Conservation (phyloP, 352 stramenopile species). For the Paralagenidium karlingii region DNA sequence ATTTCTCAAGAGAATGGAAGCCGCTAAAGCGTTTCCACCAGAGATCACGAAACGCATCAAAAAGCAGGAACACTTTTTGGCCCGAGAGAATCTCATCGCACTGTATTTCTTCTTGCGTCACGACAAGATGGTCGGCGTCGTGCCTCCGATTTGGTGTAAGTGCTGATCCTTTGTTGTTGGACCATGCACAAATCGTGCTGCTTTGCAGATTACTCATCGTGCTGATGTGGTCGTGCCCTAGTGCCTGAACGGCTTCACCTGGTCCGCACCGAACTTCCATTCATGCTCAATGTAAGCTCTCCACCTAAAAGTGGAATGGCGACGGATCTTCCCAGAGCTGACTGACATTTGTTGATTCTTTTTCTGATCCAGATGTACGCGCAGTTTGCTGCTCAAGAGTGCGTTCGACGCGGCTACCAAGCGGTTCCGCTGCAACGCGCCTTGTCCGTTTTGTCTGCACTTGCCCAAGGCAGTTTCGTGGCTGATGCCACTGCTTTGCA, state of each 20-base stretch:
- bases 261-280: constrained; percentile 61
- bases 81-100: constrained; percentile 70
- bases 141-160: constrained; percentile 51
- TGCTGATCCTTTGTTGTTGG: not conserved
- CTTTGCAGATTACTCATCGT: not conserved
- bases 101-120: constrained; percentile 68
- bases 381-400: constrained; percentile 38
- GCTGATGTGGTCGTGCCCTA: constrained; percentile 4
- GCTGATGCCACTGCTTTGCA: constrained; percentile 42
- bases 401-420: constrained; percentile 52
- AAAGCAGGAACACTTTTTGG: constrained; percentile 37
- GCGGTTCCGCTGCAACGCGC: constrained; percentile 33
- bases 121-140: constrained; percentile 47
- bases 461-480: constrained; percentile 56
- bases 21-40: constrained; percentile 34
- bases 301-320: not conserved
- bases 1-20: constrained; percentile 73
- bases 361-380: constrained; percentile 10
- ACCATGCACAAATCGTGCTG: not conserved
- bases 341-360: not conserved
- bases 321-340: not conserved
- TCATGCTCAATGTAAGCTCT: constrained; percentile 44
- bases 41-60: constrained; percentile 59
- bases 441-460: constrained; percentile 49
- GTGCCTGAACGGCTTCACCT: constrained; percentile 52